Evolutionary conservation across 1,284 basidiomycete species (phyloP).

Genomic region (Omphalotus olearius): DNA sequence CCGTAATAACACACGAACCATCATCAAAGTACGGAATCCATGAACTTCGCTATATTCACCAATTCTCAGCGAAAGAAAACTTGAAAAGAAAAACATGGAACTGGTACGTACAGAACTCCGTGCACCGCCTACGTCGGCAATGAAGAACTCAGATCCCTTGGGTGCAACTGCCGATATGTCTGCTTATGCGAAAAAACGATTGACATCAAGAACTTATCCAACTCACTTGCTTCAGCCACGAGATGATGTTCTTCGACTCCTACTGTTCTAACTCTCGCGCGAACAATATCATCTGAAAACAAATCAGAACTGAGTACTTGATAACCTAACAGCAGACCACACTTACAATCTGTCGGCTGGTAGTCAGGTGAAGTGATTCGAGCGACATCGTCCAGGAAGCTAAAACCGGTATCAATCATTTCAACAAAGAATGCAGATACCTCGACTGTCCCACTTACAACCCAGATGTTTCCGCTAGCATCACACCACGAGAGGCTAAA

Average conservation of each 20-base stretch:
- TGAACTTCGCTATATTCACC: conserved; percentile 26
- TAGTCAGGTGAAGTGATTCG: conserved; percentile 53
- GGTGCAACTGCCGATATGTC: conserved; percentile 22
- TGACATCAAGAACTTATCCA: neutral
- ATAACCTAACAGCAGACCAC: conserved; percentile 2
- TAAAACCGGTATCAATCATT: conserved; percentile 20
- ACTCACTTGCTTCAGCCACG: conserved; percentile 44
- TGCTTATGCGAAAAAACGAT: conserved; percentile 11
- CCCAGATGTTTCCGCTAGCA: conserved; percentile 54
- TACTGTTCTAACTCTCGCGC: conserved; percentile 61
- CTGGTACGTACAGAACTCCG: conserved; percentile 43
- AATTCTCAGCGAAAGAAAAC: neutral
- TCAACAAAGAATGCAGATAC: neutral
- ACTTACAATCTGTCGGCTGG: conserved; percentile 51
- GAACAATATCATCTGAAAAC: conserved; percentile 51
- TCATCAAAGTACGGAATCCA: conserved; percentile 71
- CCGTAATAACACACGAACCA: conserved; percentile 25
- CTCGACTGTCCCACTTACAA: conserved; percentile 47
- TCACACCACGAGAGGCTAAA: conserved; percentile 41
- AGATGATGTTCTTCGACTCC: conserved; percentile 69
- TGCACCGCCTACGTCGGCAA: conserved; percentile 67
- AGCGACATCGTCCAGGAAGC: conserved; percentile 62
- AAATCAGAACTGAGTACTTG: neutral
- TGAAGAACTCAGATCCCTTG: conserved; percentile 52
- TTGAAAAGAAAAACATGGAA: conserved; percentile 14